Evolutionary conservation across 192 early-diverging fungal genomes (phyloP), one percentile per base, ranked within the genome.

Genomic region (Kappamyces sp.): DNA sequence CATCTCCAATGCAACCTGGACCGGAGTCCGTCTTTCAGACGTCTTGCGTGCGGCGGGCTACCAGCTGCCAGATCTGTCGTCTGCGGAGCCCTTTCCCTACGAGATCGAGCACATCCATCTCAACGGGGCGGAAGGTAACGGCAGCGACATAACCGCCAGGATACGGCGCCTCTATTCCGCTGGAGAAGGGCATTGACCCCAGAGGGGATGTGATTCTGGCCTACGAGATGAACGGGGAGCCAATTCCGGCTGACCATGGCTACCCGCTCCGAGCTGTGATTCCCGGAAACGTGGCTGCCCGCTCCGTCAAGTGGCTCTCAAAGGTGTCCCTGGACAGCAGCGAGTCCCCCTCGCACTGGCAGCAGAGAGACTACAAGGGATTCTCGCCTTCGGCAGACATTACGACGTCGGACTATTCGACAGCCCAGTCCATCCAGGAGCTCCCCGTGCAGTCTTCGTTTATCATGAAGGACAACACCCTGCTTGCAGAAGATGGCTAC

Each of bases 201-300:
- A 39, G 70, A 34, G 83, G 84, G 4, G 86, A 87, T 61, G 86
- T 87, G n/a, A 50, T 89, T 13, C 51, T 89, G 9, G 85, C 87
- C 10, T 86, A 83, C 64, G 81, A 87, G 66, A 86, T 89, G 78
- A 73, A 70, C 57, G 67, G 71, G 39, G 62, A 70, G 34, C 46
- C 51, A 3, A 36, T 70, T 15, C 66, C 69, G 3, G 53, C 40
- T 44, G 71, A 79, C 51, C 93, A 96, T 70, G 91, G 93, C 3
- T 88, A 74, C 61, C 93, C 93, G 2, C 60, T 91, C 6, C 88
- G 93, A 10, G 78, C 86, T n/a, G 82, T 96, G 40, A 84, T 94
- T 3, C 92, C 92, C 31, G 93, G 93, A 2, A 74, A 82, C 58
- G 92, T 96, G 39, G 93, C 91, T 12, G 93, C 90, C 1, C 80